phyloP scores from a whole-genome alignment of 2,329 filamentous ascomycete species.

The Catunica adiposa region DNA sequence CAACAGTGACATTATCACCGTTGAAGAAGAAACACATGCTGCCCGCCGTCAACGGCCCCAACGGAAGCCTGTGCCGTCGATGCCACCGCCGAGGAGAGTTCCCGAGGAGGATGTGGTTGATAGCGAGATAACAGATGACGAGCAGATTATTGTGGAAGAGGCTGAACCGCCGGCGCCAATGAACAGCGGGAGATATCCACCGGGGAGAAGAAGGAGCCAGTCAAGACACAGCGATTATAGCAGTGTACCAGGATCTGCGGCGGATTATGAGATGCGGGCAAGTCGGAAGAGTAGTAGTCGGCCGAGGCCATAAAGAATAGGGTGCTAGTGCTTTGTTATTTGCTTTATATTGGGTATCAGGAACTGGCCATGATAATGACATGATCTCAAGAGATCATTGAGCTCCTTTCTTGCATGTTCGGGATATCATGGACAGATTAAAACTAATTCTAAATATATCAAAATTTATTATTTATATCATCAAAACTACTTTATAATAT shows the following conservation, averaged over 20 bases:
- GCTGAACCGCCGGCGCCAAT: not conserved
- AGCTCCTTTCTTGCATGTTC: not conserved
- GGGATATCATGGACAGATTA: not conserved
- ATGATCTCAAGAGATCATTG: not conserved
- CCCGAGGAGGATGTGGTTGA: not conserved
- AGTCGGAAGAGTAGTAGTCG: conserved; percentile 1
- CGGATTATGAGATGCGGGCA: not conserved
- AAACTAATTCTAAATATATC: not conserved
- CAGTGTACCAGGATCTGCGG: conserved; percentile 4
- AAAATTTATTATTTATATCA: not conserved
- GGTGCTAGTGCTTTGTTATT: conserved; percentile 6
- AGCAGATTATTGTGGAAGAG: conserved; percentile 7
- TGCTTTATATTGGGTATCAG: not conserved
- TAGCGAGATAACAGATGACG: conserved; percentile 1
- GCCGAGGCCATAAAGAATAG: not conserved
- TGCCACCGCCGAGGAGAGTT: not conserved
- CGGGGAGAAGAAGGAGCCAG: not conserved
- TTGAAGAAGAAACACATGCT: conserved; percentile 2
- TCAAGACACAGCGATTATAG: conserved; percentile 9
- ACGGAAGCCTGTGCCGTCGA: conserved; percentile 6
- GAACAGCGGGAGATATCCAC: not conserved
- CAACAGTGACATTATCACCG: conserved; percentile 7
- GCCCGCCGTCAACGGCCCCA: not conserved
- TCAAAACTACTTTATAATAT: not conserved
- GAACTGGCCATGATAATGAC: not conserved